These are phyloP conservation scores for Acidomyces sp. DNA, from an alignment of 495 filamentous ascomycete genomes.

Conservation along the genomic window DNA sequence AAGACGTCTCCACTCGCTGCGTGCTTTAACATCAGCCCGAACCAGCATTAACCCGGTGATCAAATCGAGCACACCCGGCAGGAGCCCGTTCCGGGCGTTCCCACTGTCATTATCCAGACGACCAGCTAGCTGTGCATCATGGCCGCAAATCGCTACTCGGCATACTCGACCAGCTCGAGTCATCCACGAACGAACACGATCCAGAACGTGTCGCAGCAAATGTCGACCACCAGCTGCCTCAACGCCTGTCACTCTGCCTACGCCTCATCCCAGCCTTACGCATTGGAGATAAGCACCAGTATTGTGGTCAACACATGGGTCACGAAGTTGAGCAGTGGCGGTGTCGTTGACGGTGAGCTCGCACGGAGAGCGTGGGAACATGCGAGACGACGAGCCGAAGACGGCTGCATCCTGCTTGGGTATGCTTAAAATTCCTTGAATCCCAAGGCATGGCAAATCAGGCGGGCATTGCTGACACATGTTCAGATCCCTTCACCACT, in stretches of 20 bases:
- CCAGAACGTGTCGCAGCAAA: slow-evolving; percentile 43
- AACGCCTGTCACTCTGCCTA: slow-evolving; percentile 87
- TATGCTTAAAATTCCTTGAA: slow-evolving; percentile 28
- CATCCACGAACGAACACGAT: slow-evolving; percentile 13
- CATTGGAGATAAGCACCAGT: slow-evolving; percentile 80
- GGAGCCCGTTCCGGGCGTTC: slow-evolving; percentile 51
- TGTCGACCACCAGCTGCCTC: slow-evolving; percentile 83
- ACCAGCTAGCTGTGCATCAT: no score
- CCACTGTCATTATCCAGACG: no score
- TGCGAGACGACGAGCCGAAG: slow-evolving; percentile 84
- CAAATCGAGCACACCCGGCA: background rate
- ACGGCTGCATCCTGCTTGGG: slow-evolving; percentile 86
- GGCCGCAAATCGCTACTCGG: slow-evolving; percentile 14
- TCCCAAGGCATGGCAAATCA: background rate
- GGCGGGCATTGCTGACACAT: slow-evolving; percentile 14
- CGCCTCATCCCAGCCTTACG: slow-evolving; percentile 64
- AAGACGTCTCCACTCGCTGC: no score
- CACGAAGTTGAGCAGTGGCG: slow-evolving; percentile 55
- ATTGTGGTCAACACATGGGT: slow-evolving; percentile 93
- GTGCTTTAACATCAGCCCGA: no score
- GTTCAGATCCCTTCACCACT: slow-evolving; percentile 33
- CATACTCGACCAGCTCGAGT: slow-evolving; percentile 6
- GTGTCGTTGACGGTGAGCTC: slow-evolving; percentile 66
- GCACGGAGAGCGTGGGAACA: slow-evolving; percentile 90
- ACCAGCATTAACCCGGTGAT: background rate